phyloP scores from a whole-genome alignment of 768 basidiomycete genomes.

The Hygrophorus pudorinus region DNA sequence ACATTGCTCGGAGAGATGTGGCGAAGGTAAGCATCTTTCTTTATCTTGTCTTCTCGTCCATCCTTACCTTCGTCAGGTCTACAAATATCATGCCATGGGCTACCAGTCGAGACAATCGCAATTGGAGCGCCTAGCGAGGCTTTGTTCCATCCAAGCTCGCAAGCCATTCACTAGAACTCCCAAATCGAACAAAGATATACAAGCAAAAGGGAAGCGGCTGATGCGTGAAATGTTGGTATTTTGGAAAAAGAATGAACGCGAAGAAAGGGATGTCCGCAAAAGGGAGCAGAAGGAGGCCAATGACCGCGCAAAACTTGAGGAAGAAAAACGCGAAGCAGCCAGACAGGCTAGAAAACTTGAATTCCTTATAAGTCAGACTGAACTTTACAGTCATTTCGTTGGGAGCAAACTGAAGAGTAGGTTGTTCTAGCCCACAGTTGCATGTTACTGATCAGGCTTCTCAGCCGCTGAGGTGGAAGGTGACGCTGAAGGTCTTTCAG shows the following conservation, averaged over 20 bases:
- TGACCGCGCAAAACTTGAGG: conserved; percentile 80
- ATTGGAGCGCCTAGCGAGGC: conserved; percentile 63
- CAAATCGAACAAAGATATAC: conserved; percentile 73
- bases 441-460: conserved; percentile 10
- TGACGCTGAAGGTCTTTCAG: conserved; percentile 26
- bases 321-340: conserved; percentile 88
- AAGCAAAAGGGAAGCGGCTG: conserved; percentile 75
- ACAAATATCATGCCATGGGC: conserved; percentile 63
- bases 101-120: conserved; percentile 60
- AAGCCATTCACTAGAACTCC: conserved; percentile 64
- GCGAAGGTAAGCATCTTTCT: conserved; percentile 46
- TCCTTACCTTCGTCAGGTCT: conserved; percentile 41
- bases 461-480: conserved; percentile 74
- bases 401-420: conserved; percentile 90
- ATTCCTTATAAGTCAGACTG: conserved; percentile 97
- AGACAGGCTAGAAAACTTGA: conserved; percentile 94
- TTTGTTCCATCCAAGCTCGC: conserved; percentile 70
- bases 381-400: conserved; percentile 98
- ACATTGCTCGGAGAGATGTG: conserved; percentile 76
- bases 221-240: conserved; percentile 96
- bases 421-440: conserved; percentile 15
- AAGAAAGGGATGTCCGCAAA: conserved; percentile 86
- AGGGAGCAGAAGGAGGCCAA: conserved; percentile 91
- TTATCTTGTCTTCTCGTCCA: neutral
- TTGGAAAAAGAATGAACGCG: conserved; percentile 98